These are phyloP conservation scores for Helicosporidium sp. DNA, from an alignment of 139 green algal genomes.

Conservation along the genomic window DNA sequence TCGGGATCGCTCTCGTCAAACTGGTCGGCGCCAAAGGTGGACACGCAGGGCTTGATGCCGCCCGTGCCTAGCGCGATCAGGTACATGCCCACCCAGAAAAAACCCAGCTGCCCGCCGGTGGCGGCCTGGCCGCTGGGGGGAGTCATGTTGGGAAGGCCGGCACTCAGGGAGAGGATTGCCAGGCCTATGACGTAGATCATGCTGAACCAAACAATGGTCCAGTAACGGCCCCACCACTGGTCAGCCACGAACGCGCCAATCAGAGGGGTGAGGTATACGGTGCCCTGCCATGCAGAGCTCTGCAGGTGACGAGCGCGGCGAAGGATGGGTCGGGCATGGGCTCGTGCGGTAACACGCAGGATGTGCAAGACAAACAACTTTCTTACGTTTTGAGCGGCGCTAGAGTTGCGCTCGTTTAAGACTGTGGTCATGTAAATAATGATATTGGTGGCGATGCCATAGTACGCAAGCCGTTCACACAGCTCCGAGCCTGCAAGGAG, in stretches of 20 bases:
- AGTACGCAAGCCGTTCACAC: not conserved
- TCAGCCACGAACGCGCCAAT: slow-evolving; percentile 78
- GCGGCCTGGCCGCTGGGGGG: too few relatives aligned
- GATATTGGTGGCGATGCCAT: slow-evolving; percentile 36
- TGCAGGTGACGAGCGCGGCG: not conserved
- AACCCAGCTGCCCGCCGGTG: not conserved
- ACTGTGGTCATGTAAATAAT: slow-evolving; percentile 57
- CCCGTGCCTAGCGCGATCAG: slow-evolving; percentile 78
- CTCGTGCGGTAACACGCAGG: not conserved
- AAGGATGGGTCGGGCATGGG: not conserved
- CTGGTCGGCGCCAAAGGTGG: slow-evolving; percentile 79
- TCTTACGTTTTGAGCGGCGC: slow-evolving; percentile 20
- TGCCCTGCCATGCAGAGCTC: slow-evolving; percentile 23
- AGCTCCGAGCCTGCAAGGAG: not conserved
- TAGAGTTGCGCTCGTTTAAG: slow-evolving; percentile 33
- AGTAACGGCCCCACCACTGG: slow-evolving; percentile 63
- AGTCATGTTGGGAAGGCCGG: not conserved
- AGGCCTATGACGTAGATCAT: slow-evolving; percentile 47
- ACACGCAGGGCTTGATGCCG: slow-evolving; percentile 93
- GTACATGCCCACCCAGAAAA: slow-evolving; percentile 8
- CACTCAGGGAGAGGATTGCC: not conserved
- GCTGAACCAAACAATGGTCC: slow-evolving; percentile 75
- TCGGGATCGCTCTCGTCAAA: slow-evolving; percentile 53
- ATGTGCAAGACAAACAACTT: not conserved
- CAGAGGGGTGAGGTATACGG: slow-evolving; percentile 76